phyloP scores from a whole-genome alignment of 768 basidiomycete genomes.

The Pleurotus eryngii region DNA sequence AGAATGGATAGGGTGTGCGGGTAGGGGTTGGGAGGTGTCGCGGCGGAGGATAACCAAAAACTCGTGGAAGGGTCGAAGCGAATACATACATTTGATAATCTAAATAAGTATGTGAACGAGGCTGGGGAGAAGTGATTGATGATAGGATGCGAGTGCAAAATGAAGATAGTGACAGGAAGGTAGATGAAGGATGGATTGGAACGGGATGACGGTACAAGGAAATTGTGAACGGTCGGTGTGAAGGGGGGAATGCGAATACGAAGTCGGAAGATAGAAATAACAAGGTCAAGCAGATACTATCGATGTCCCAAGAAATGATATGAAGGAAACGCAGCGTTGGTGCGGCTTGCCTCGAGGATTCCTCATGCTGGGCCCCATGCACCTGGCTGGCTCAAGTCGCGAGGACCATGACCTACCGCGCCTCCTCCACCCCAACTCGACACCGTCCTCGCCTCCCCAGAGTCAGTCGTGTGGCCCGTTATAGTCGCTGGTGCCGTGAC shows the following conservation, averaged over 20 bases:
- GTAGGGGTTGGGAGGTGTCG: background rate
- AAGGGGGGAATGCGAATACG: background rate
- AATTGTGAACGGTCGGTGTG: background rate
- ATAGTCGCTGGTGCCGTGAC: constrained; percentile 64
- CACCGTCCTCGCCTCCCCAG: constrained; percentile 38
- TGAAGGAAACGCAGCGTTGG: background rate
- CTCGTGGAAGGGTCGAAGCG: background rate
- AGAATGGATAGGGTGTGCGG: too few relatives aligned
- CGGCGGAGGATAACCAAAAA: background rate
- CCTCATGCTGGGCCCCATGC: constrained; percentile 38
- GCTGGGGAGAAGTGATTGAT: background rate
- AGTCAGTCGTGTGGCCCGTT: constrained; percentile 49
- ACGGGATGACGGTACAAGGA: background rate
- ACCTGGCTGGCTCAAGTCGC: constrained; percentile 36
- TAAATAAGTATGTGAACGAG: background rate
- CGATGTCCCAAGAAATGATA: constrained; percentile 10
- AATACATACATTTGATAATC: constrained; percentile 2
- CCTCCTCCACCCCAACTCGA: constrained; percentile 44
- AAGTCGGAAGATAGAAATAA: constrained; percentile 3
- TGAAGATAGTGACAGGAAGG: background rate
- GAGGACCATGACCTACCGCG: constrained; percentile 18
- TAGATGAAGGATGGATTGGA: background rate
- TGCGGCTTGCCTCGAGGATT: constrained; percentile 9
- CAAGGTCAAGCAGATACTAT: constrained; percentile 10
- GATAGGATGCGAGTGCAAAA: background rate